Base-by-base conservation (phyloP, 2,329 filamentous ascomycete species). In the Neodidymelliopsis sp. region DNA sequence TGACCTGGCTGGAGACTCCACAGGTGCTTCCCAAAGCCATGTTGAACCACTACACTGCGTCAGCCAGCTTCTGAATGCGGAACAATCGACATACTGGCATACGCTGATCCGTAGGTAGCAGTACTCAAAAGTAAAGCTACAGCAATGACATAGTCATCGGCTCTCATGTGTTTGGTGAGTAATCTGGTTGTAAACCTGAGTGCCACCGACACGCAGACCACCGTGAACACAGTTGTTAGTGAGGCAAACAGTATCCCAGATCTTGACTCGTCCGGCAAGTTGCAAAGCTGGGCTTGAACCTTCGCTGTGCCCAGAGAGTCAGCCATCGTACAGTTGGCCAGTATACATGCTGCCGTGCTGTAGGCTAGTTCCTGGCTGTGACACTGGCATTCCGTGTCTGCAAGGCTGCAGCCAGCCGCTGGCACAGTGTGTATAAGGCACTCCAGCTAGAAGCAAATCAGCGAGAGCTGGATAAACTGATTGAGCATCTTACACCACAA, bases 11-110 rank as follows among this genome's bases (percentile, higher is more conserved):
- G 27, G 13, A 46, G 48, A 16, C 41, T 36, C 48, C 48, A 51
- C 11, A 47, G 2, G 44, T 67, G 64, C 13, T 60, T 37, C 4
- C 64, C 64, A 35, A 67, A 66, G 13, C 62, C 62, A 4, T 49
- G 38, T n/a, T 47, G 22, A 2, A 54, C 52, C 60, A 67, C 61
- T 66, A 9, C 2, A 15, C 1, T 3, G 19, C 2, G 31, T 63
- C 24, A 65, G 40, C 13, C n/a, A 4, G 10, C 1, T 27, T 5
- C 24, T 3, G 7, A 6, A 12, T 12, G 30, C 1, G 7, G n/a
- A 8, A n/a, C 6, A 5, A 20, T 10, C 12, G 11, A 50, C 60
- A 2, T 54, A 66, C 63, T 66, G 7, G 37, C 33, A 3, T 65
- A 39, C 4, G 59, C 53, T 25, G 57, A 60, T 8, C 50, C 62